Evolutionary conservation across 1,139 yeast species (phyloP).

Genomic region (Suhomyces kunorum): DNA sequence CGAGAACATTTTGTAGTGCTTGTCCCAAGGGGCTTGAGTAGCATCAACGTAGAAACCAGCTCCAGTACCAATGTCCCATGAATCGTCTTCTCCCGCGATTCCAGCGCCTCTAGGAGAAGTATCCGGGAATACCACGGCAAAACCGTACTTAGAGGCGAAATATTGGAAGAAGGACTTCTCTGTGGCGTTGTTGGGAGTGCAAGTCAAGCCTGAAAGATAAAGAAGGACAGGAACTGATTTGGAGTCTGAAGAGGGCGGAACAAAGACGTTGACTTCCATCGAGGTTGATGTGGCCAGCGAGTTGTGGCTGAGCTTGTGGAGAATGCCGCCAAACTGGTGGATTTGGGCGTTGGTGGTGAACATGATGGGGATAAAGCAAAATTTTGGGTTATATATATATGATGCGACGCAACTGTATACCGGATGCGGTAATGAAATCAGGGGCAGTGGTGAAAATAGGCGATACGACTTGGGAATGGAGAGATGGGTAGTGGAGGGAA

Average conservation of each 20-base stretch:
- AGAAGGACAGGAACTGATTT: constrained; percentile 70
- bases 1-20: constrained; percentile 81
- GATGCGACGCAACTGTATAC: constrained; percentile 1
- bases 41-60: constrained; percentile 96
- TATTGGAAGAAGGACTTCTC: constrained; percentile 90
- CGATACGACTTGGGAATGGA: background rate
- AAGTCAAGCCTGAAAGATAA: constrained; percentile 87
- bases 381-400: background rate
- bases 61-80: constrained; percentile 90
- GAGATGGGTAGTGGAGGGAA: background rate
- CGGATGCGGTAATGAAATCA: background rate
- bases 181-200: constrained; percentile 92
- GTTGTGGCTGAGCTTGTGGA: constrained; percentile 73
- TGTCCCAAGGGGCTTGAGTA: constrained; percentile 66
- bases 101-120: constrained; percentile 96
- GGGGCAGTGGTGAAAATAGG: background rate
- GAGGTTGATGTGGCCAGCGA: constrained; percentile 64
- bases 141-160: constrained; percentile 77
- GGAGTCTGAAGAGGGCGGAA: constrained; percentile 53
- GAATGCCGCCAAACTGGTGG: constrained; percentile 71
- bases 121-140: constrained; percentile 91
- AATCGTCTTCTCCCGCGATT: constrained; percentile 76
- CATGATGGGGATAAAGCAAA: constrained; percentile 33
- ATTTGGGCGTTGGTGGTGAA: constrained; percentile 60
- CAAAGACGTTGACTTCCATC: constrained; percentile 81